Evolutionary conservation across 306 rosid species (phyloP).

Genomic region (Castanea mollissima): DNA sequence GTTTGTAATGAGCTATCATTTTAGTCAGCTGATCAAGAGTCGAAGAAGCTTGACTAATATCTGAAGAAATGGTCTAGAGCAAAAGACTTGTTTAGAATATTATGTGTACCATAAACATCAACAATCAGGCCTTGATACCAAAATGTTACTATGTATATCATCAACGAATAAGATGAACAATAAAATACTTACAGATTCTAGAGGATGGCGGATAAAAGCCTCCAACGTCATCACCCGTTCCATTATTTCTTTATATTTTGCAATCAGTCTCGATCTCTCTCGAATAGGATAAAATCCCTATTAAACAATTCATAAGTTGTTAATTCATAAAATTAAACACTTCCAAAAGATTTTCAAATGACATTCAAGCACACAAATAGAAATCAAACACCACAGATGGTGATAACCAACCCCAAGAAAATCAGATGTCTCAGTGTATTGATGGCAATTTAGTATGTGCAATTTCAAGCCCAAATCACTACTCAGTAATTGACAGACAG

Average conservation of each 20-base stretch:
- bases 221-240: slow-evolving; percentile 46
- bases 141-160: slow-evolving; percentile 1
- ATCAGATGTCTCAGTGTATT: slow-evolving; percentile 92
- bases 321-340: slow-evolving; percentile 9
- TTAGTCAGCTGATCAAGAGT: slow-evolving; percentile 46
- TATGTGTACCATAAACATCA: neutral
- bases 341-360: neutral
- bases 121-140: neutral
- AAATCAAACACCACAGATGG: neutral
- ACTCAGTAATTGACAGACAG: slow-evolving; percentile 88
- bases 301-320: slow-evolving; percentile 8
- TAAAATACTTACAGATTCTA: slow-evolving; percentile 46
- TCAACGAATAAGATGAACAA: neutral
- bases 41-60: slow-evolving; percentile 63
- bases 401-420: slow-evolving; percentile 82
- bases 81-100: slow-evolving; percentile 9
- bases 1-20: slow-evolving; percentile 43
- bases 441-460: slow-evolving; percentile 89
- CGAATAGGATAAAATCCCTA: slow-evolving; percentile 86
- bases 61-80: slow-evolving; percentile 57
- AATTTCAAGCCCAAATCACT: slow-evolving; percentile 55
- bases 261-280: slow-evolving; percentile 66
- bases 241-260: slow-evolving; percentile 46
- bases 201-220: slow-evolving; percentile 38
- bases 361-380: neutral